Base-by-base conservation (phyloP, 1,139 yeast genomes). In the Suhomyces bolitotheri region DNA sequence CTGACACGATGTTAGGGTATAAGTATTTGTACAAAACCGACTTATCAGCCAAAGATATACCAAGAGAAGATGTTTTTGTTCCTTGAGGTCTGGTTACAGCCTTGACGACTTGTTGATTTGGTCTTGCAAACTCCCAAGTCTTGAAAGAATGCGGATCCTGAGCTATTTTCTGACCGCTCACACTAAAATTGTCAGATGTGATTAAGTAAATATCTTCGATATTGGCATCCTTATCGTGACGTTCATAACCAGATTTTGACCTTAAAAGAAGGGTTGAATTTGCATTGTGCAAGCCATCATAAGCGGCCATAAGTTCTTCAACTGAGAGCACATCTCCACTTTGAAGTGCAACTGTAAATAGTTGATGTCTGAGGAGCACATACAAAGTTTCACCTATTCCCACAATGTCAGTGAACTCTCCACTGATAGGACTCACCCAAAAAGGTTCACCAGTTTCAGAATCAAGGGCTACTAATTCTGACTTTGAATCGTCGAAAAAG, bases 21-120 rank as follows among this genome's bases (percentile, higher is more conserved):
- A 90, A 66, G 56, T 86, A 90, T 60, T 90, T 92, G 73, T 90
- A 89, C 31, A 89, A 63, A 1, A 89, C 94, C 1, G 82, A 71
- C 51, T 88, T 75, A 50, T 85, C 81, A 14, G 83, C 82, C 25
- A 84, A 64, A 1, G 85, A 75, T 24, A 78, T 73, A 10, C 95
- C 97, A 33, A 82, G 60, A n/a, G 84, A 81, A 1, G 82, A 77
- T 3, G 80, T 71, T 13, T 60, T 56, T 9, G 75, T 76, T 17
- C 62, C 65, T 2, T 54, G 54, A 1, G 75, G 71, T 32, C 57
- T 62, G 8, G 51, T 40, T 10, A 52, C 41, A 24, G 56, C 48
- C 3, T 41, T 26, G 2, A 60, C 25, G 7, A 65, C 40, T 22
- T 38, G 31, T 25, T 54, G 61, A 12, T 38, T 36, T 6, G 34